Percentiles rank a stretch among this genome's conserved stretches.
Conservation (phyloP, 495 filamentous ascomycete species). For the Glonium stellatum region DNA sequence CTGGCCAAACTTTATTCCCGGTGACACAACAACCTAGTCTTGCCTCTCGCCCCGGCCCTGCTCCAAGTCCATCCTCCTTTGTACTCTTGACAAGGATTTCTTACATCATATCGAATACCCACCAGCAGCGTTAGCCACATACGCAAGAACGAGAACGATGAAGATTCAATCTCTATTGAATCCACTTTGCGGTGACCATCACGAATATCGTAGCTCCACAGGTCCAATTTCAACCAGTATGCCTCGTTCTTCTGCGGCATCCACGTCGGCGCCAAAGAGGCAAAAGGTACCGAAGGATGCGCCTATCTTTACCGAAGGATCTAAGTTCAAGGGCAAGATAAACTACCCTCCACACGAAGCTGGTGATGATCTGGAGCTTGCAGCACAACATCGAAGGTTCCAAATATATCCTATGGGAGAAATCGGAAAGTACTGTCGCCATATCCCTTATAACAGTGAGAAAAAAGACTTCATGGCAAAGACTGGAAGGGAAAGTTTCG, state of each 20-base stretch:
- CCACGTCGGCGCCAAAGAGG: slow-evolving; percentile 32
- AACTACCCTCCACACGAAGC: slow-evolving; percentile 63
- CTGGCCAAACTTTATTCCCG: slow-evolving; percentile 9
- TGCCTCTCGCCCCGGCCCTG: slow-evolving; percentile 13
- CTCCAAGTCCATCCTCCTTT: slow-evolving; percentile 17
- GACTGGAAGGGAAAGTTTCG: slow-evolving; percentile 79
- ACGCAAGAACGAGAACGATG: slow-evolving; percentile 11
- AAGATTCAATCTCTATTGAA: slow-evolving; percentile 29
- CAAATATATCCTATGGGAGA: slow-evolving; percentile 59
- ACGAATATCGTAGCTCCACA: slow-evolving; percentile 6
- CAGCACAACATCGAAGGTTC: slow-evolving; percentile 52
- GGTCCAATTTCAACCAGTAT: slow-evolving; percentile 11
- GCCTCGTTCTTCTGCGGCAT: not conserved
- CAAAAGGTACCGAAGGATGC: slow-evolving; percentile 54
- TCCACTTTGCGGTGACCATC: slow-evolving; percentile 15
- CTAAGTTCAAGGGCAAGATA: slow-evolving; percentile 51
- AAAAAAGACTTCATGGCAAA: slow-evolving; percentile 81
- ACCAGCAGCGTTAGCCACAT: slow-evolving; percentile 2
- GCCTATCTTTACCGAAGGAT: slow-evolving; percentile 49
- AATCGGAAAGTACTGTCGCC: slow-evolving; percentile 61
- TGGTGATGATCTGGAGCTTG: slow-evolving; percentile 46
- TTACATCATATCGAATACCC: slow-evolving; percentile 15
- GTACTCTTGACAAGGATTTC: slow-evolving; percentile 22
- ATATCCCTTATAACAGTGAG: slow-evolving; percentile 88
- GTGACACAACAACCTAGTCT: slow-evolving; percentile 25